Evolutionary conservation across 108 stramenopile genomes (phyloP).

Genomic region (Licmophora abbreviata): DNA sequence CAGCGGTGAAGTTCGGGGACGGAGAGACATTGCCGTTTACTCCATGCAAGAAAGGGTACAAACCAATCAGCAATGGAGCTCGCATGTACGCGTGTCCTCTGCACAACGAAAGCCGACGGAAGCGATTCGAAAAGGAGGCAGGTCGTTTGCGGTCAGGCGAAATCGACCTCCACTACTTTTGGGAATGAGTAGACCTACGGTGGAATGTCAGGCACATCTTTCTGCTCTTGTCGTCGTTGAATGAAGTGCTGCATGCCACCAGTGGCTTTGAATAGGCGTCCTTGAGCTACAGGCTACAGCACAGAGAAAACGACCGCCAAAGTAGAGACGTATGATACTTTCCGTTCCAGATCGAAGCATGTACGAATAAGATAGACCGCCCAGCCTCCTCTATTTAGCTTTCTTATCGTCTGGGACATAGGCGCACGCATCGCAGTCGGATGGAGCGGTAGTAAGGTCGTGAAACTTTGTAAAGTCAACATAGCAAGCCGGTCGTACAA

Average conservation of each 20-base stretch:
- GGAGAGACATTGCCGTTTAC: constrained; percentile 70
- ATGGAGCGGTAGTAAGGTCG: constrained; percentile 33
- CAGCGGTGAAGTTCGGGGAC: constrained; percentile 59
- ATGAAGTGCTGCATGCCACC: no score
- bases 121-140: constrained; percentile 43
- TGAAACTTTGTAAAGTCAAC: constrained; percentile 75
- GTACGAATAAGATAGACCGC: no score
- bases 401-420: no score
- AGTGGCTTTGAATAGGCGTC: no score
- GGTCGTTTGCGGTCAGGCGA: constrained; percentile 56
- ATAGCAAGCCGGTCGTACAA: constrained; percentile 12
- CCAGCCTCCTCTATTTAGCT: no score
- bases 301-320: no score
- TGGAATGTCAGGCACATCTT: no score
- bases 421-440: constrained; percentile 15
- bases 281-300: no score
- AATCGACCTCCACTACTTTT: constrained; percentile 47
- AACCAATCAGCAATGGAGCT: constrained; percentile 32
- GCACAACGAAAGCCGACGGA: constrained; percentile 54
- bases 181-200: no score
- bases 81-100: constrained; percentile 76
- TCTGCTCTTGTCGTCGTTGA: no score
- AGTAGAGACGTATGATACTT: no score
- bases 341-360: no score
- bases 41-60: constrained; percentile 78